Evolutionary conservation across 176 grass and related monocot genomes (phyloP).

Genomic region (Cenchrus purpureus): DNA sequence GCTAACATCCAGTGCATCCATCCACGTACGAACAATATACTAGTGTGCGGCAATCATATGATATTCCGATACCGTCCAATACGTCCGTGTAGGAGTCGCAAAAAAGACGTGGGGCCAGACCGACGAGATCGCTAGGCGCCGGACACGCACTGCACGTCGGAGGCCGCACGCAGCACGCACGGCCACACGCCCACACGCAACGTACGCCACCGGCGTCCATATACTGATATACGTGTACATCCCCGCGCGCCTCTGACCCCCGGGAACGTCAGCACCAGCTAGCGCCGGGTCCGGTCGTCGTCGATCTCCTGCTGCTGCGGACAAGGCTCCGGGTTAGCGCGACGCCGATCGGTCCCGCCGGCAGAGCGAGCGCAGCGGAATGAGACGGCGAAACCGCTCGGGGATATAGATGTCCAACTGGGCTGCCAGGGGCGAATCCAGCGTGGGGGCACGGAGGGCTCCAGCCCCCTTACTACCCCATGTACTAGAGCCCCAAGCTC

Average conservation of each 20-base stretch:
- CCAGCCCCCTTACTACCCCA: too few relatives aligned
- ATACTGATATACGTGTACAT: background rate
- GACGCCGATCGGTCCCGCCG: too few relatives aligned
- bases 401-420: too few relatives aligned
- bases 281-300: background rate
- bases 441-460: too few relatives aligned
- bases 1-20: background rate
- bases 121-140: background rate
- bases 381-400: background rate
- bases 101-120: background rate
- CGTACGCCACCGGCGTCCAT: background rate
- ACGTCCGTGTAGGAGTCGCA: background rate
- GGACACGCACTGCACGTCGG: constrained; percentile 17
- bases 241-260: background rate
- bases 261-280: background rate
- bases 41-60: background rate
- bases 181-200: constrained; percentile 36
- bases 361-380: background rate
- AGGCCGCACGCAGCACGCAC: constrained; percentile 3
- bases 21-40: constrained; percentile 21
- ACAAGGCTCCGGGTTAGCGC: constrained; percentile 23
- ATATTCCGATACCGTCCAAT: constrained; percentile 11
- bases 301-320: background rate
- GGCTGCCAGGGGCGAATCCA: too few relatives aligned
- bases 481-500: too few relatives aligned